Percentiles rank a stretch among this genome's conserved stretches.
Conservation (phyloP, 106 monocot genomes). For the Alisma plantagoaquatica region DNA sequence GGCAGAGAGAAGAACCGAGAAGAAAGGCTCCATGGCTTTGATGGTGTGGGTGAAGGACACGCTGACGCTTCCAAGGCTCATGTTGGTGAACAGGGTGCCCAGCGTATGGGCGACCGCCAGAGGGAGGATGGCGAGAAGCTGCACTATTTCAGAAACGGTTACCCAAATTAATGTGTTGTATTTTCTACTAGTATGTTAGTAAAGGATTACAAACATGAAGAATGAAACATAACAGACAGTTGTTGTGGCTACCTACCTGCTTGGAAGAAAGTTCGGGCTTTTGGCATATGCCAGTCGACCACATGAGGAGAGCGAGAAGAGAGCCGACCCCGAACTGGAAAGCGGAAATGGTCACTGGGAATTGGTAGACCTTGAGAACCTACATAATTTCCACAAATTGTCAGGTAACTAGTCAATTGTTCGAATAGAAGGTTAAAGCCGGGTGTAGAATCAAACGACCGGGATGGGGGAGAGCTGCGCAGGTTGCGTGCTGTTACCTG, state of each 20-base stretch:
- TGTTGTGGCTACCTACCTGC: no score
- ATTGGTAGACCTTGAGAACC: conserved; percentile 70
- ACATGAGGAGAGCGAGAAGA: conserved; percentile 49
- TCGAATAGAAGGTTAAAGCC: no score
- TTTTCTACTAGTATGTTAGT: no score
- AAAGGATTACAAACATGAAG: no score
- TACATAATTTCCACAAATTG: no score
- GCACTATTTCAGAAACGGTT: no score
- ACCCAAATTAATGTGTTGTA: no score
- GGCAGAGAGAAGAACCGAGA: conserved; percentile 72
- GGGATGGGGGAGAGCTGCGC: no score
- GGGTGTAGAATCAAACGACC: no score
- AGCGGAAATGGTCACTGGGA: conserved; percentile 66
- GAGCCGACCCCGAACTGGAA: conserved; percentile 62
- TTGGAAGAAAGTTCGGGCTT: conserved; percentile 59
- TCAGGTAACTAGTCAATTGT: no score
- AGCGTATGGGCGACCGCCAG: conserved; percentile 65
- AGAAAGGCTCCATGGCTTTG: conserved; percentile 81
- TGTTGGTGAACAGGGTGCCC: conserved; percentile 76
- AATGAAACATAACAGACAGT: no score
- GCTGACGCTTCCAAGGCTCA: conserved; percentile 73
- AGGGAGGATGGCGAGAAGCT: conserved; percentile 60
- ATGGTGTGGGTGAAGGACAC: conserved; percentile 77
- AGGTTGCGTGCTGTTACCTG: conserved; percentile 30
- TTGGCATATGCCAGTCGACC: conserved; percentile 49